These are phyloP conservation scores for Lactifluus rugatus DNA, from an alignment of 768 basidiomycete species.

Conservation along the genomic window DNA sequence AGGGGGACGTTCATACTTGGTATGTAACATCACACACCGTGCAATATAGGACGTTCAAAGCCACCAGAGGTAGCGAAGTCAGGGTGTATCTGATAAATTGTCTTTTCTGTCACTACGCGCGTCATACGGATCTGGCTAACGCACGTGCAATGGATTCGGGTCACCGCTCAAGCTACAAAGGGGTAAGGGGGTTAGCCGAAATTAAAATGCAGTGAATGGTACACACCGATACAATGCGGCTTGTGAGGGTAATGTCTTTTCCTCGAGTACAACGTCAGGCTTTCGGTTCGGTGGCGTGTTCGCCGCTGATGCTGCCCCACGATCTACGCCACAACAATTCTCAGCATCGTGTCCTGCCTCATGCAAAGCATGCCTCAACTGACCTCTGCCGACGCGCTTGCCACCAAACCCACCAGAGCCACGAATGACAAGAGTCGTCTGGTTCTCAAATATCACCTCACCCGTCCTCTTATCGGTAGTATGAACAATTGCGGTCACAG, in stretches of 20 bases:
- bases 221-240: constrained; percentile 85
- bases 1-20: not conserved
- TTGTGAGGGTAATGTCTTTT: constrained; percentile 72
- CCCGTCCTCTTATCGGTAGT: constrained; percentile 76
- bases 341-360: not conserved
- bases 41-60: constrained; percentile 82
- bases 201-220: not conserved
- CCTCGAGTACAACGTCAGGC: constrained; percentile 82
- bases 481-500: constrained; percentile 68
- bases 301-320: constrained; percentile 75
- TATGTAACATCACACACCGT: constrained; percentile 32
- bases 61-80: constrained; percentile 94
- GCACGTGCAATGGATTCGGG: constrained; percentile 79
- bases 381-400: constrained; percentile 73
- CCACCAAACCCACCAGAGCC: constrained; percentile 96
- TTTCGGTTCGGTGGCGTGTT: constrained; percentile 74
- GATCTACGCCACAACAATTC: constrained; percentile 41
- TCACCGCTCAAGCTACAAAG: constrained; percentile 73
- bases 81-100: constrained; percentile 59
- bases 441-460: constrained; percentile 81
- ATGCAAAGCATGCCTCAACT: constrained; percentile 18
- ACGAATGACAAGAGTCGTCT: constrained; percentile 84
- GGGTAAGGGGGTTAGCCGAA: not conserved
- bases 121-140: constrained; percentile 20
- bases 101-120: not conserved